Percentiles rank a stretch among this genome's conserved stretches.
Conservation (phyloP, 352 stramenopile genomes). For the Phytopythium sindhum region DNA sequence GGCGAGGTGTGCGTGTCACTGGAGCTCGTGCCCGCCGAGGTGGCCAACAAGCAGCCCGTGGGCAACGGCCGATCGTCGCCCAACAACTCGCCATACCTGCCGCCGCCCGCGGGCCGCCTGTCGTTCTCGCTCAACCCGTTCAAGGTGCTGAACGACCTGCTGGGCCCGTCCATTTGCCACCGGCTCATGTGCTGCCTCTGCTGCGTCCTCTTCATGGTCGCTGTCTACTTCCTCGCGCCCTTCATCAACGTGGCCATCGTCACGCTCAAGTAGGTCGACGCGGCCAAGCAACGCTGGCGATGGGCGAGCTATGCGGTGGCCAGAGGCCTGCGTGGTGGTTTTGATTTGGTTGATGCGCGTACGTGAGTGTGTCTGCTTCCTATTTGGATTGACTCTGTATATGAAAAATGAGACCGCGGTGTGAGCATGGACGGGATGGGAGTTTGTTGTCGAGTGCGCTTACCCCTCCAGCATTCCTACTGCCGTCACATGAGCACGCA, state of each 20-base stretch:
- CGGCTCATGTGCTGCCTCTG: slow-evolving; percentile 82
- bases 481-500: slow-evolving; percentile 14
- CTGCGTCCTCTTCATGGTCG: slow-evolving; percentile 81
- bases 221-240: slow-evolving; percentile 84
- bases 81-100: slow-evolving; percentile 92
- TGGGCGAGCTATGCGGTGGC: background rate
- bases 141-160: slow-evolving; percentile 83
- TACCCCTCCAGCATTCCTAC: too few relatives aligned
- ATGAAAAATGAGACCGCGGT: background rate
- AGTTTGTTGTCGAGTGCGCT: too few relatives aligned
- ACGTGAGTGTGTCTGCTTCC: background rate
- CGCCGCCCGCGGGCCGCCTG: slow-evolving; percentile 84
- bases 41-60: slow-evolving; percentile 70
- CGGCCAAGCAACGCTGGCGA: background rate
- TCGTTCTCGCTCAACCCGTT: slow-evolving; percentile 92
- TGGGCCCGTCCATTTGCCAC: slow-evolving; percentile 86
- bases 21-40: slow-evolving; percentile 86
- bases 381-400: background rate
- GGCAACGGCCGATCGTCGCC: slow-evolving; percentile 85
- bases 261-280: slow-evolving; percentile 37
- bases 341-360: background rate
- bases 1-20: slow-evolving; percentile 86
- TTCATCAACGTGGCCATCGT: slow-evolving; percentile 86
- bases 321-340: background rate
- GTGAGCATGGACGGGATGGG: background rate